These are phyloP conservation scores for Suillus decipiens DNA, from an alignment of 768 basidiomycete species.

Conservation along the genomic window DNA sequence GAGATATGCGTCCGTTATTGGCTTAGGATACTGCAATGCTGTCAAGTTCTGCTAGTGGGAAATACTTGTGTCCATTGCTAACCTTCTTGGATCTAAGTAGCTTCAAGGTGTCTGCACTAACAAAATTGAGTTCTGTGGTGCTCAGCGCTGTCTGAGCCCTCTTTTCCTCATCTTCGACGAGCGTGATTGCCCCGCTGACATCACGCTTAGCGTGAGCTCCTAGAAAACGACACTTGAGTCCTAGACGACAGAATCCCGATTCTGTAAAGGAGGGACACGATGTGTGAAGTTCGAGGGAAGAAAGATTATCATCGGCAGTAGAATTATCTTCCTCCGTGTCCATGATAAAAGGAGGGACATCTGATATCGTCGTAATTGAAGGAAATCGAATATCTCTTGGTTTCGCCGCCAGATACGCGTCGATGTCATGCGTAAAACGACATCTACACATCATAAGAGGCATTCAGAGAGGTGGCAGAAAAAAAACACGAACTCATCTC, in stretches of 20 bases:
- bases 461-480: background rate
- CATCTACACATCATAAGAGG: constrained; percentile 48
- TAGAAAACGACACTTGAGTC: constrained; percentile 90
- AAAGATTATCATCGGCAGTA: no score
- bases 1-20: constrained; percentile 63
- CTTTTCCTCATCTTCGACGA: constrained; percentile 60
- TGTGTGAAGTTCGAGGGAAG: constrained; percentile 25
- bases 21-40: constrained; percentile 57
- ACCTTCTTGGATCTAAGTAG: constrained; percentile 72
- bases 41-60: constrained; percentile 3
- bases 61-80: constrained; percentile 11
- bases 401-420: constrained; percentile 75
- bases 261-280: constrained; percentile 30
- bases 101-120: constrained; percentile 58
- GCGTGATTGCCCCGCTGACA: constrained; percentile 43
- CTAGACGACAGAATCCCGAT: constrained; percentile 40
- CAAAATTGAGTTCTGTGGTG: constrained; percentile 69
- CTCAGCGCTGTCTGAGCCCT: constrained; percentile 48
- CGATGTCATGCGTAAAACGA: constrained; percentile 76
- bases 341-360: constrained; percentile 52
- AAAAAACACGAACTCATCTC: constrained; percentile 52
- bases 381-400: constrained; percentile 70
- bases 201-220: constrained; percentile 66
- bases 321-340: background rate
- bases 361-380: constrained; percentile 41